These are phyloP conservation scores for Globisporangium yorkense DNA, from an alignment of 352 stramenopile genomes.

Conservation along the genomic window DNA sequence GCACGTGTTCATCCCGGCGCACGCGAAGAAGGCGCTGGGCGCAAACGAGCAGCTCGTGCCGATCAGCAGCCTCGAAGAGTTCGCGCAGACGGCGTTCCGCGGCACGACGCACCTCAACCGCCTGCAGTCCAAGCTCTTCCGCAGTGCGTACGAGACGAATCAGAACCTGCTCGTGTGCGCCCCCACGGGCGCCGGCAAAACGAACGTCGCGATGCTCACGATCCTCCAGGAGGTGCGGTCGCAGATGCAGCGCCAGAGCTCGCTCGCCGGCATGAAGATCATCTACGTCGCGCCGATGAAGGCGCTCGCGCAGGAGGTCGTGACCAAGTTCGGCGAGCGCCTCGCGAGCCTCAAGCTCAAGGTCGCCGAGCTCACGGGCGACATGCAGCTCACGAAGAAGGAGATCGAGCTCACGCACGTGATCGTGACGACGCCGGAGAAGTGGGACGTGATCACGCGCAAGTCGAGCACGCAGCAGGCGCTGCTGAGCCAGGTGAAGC, in stretches of 20 bases:
- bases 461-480: slow-evolving; percentile 93
- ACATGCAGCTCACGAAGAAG: slow-evolving; percentile 97
- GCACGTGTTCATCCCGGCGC: slow-evolving; percentile 75
- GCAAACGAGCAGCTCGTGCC: slow-evolving; percentile 55
- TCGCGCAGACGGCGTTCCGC: slow-evolving; percentile 74
- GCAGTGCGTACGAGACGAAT: slow-evolving; percentile 92
- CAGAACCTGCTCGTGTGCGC: slow-evolving; percentile 97
- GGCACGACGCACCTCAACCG: slow-evolving; percentile 91
- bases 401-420: slow-evolving; percentile 96
- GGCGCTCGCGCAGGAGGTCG: slow-evolving; percentile 98
- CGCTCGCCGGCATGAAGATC: slow-evolving; percentile 87
- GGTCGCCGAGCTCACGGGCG: slow-evolving; percentile 94
- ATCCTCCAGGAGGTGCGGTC: slow-evolving; percentile 94
- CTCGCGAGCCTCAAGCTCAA: slow-evolving; percentile 50
- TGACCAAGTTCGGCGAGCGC: slow-evolving; percentile 96
- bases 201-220: slow-evolving; percentile 97
- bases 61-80: slow-evolving; percentile 59
- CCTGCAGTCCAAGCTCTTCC: slow-evolving; percentile 97
- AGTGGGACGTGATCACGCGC: slow-evolving; percentile 99
- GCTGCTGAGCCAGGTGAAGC: slow-evolving; percentile 85
- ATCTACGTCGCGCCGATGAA: slow-evolving; percentile 98
- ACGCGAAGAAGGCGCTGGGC: slow-evolving; percentile 50
- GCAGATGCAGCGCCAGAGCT: slow-evolving; percentile 40
- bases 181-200: slow-evolving; percentile 99
- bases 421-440: slow-evolving; percentile 98